Conservation (phyloP, 2,329 filamentous ascomycete genomes). For the Colletotrichum tropicale region DNA sequence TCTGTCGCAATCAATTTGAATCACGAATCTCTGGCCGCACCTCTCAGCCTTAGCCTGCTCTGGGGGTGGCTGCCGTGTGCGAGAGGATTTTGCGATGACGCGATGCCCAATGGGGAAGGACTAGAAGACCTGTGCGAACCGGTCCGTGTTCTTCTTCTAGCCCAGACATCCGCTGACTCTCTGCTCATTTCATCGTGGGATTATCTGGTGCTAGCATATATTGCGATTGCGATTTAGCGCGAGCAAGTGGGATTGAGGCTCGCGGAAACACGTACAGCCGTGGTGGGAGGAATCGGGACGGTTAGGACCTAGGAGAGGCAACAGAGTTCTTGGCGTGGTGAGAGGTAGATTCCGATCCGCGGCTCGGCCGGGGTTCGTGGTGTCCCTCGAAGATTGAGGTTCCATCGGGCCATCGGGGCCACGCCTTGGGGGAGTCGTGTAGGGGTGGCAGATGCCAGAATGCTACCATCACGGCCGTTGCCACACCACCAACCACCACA, state of each 20-base stretch:
- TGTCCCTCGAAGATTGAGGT: constrained; percentile 5
- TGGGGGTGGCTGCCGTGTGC: background rate
- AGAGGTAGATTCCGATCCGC: constrained; percentile 16
- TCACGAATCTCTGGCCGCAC: background rate
- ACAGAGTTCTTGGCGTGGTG: constrained; percentile 6
- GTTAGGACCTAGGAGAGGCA: background rate
- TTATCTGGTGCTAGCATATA: background rate
- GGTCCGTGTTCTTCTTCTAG: background rate
- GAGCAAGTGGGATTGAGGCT: background rate
- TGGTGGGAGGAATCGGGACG: background rate
- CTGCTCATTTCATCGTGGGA: background rate
- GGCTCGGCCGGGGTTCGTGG: background rate
- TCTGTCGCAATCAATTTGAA: constrained; percentile 4
- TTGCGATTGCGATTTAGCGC: background rate
- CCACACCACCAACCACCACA: background rate
- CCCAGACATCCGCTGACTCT: background rate
- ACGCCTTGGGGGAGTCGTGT: background rate
- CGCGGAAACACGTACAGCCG: background rate
- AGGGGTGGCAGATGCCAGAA: background rate
- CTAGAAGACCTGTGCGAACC: background rate
- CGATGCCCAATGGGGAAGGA: background rate
- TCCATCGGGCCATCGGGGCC: background rate
- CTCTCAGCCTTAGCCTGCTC: background rate
- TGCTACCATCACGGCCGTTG: background rate
- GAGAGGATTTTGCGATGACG: background rate